Conservation (phyloP, 192 early-diverging fungal genomes). For the Chytriomyces hyalinus region DNA sequence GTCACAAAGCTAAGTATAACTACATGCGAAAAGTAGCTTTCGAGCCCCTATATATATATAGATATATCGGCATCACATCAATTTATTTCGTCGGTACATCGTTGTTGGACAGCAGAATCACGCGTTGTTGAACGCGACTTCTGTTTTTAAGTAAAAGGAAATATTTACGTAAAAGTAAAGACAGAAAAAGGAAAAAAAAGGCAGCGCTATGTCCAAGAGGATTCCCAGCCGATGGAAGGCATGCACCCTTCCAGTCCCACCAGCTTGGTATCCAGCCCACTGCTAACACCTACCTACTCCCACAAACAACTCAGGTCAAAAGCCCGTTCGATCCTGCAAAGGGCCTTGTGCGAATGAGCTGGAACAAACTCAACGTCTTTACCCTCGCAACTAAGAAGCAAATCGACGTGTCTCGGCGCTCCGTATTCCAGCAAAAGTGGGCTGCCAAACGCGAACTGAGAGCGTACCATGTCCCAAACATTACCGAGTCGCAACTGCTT, state of each 20-base stretch:
- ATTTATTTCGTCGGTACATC: too few relatives aligned
- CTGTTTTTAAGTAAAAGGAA: too few relatives aligned
- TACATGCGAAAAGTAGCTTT: too few relatives aligned
- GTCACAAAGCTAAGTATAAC: too few relatives aligned
- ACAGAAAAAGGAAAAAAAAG: slow-evolving; percentile 27
- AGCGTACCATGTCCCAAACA: slow-evolving; percentile 91
- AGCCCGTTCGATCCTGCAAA: slow-evolving; percentile 49
- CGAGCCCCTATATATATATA: too few relatives aligned
- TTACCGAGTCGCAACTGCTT: slow-evolving; percentile 79
- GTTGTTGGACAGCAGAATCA: too few relatives aligned
- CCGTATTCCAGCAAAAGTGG: slow-evolving; percentile 94
- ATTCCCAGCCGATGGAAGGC: slow-evolving; percentile 29
- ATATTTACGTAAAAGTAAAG: not conserved
- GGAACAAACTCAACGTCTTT: slow-evolving; percentile 93
- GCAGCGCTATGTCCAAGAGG: slow-evolving; percentile 20
- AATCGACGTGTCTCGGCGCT: slow-evolving; percentile 43
- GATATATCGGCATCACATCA: too few relatives aligned
- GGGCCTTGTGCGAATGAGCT: slow-evolving; percentile 89
- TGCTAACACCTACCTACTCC: too few relatives aligned
- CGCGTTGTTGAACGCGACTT: too few relatives aligned
- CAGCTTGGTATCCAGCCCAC: too few relatives aligned
- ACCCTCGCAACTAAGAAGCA: slow-evolving; percentile 59
- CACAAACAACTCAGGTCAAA: slow-evolving; percentile 32
- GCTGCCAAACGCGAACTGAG: slow-evolving; percentile 88
- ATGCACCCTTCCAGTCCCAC: not conserved